These are phyloP conservation scores for Laguncularia racemosa DNA, from an alignment of 345 rosid genomes.

Conservation along the genomic window DNA sequence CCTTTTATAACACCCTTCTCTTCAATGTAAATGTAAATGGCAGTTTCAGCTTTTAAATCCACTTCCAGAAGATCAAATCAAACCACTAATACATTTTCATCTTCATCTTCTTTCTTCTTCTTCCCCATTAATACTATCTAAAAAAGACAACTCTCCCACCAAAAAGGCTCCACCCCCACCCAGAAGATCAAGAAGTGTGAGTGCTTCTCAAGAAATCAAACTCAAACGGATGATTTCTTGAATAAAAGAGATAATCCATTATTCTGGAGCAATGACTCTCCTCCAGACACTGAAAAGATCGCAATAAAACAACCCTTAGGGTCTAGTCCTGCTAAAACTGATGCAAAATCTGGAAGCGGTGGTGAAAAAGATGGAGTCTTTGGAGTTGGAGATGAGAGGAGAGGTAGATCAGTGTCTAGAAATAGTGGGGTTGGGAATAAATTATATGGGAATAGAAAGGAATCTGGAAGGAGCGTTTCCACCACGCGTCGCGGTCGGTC, in stretches of 20 bases:
- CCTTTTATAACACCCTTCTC: neutral
- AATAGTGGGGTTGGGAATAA: conserved; percentile 13
- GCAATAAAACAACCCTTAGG: neutral
- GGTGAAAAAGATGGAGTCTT: neutral
- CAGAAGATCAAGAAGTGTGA: too few species aligned
- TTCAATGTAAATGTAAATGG: too few species aligned
- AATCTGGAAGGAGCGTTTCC: conserved; percentile 32
- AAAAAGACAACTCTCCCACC: too few species aligned
- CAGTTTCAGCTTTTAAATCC: too few species aligned
- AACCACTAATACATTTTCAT: too few species aligned
- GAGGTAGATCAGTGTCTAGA: conserved; percentile 51
- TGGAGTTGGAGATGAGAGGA: conserved; percentile 15
- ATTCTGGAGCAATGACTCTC: conserved; percentile 24
- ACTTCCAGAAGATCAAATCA: too few species aligned
- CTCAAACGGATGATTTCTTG: neutral
- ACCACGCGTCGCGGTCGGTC: conserved; percentile 38
- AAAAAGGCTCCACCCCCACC: neutral
- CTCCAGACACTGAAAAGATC: conserved; percentile 6
- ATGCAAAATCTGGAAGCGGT: neutral
- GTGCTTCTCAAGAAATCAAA: too few species aligned
- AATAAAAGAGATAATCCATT: conserved; percentile 59
- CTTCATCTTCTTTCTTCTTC: too few species aligned
- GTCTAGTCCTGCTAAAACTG: neutral
- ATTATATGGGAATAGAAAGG: conserved; percentile 14
- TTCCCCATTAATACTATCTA: too few species aligned